Base-by-base conservation (phyloP, 371 early-diverging fungal species). In the Zopfochytrium polystomum region DNA sequence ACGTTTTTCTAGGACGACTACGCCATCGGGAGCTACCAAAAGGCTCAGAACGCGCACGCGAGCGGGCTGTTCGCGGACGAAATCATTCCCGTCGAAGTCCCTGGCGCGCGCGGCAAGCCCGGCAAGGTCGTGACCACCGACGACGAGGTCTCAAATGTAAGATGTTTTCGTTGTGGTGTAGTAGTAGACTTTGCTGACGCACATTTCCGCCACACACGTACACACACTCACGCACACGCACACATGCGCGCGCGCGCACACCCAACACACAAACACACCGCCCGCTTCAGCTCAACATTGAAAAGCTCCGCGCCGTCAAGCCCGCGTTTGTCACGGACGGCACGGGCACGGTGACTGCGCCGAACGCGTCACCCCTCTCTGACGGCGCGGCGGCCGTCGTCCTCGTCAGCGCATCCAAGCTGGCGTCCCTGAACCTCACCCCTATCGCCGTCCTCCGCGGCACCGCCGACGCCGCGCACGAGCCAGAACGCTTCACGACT, bases 341-440 rank as follows among this genome's bases (percentile, higher is more conserved):
- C 54, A 60, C 50, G 49, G 88, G 90, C 18, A 89, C 95, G 18
- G 94, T 96, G 57, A 96, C 99, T 43, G 95, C 99, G 7, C 93
- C 94, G 63, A 98, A 97, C 80, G 85, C 97, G 3, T 91, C 91
- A 22, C 88, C 93, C 27, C 81, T 98, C 33, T 88, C 85, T 35
- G 99, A 98, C 73, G 99, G 98, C 62, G 98, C 95, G 43, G 86
- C 92, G 57, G 95, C 95, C 32, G 66, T 98, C n/a, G 79, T 96
- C 29, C 77, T 97, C 58, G 86, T 88, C 30, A 89, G 90, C 33
- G 87, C 85, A 52, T 76, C 74, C 45, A 88, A 88, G 66, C 87
- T 91, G 55, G 83, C 82, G 22, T 80, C 86, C 63, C 78, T 89
- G 23, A 89, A 89, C 44, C 75, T 93, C 60, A 87, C 84, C 74